Evolutionary conservation across 352 stramenopile species (phyloP).

Genomic region (Phytophthora cactorum): DNA sequence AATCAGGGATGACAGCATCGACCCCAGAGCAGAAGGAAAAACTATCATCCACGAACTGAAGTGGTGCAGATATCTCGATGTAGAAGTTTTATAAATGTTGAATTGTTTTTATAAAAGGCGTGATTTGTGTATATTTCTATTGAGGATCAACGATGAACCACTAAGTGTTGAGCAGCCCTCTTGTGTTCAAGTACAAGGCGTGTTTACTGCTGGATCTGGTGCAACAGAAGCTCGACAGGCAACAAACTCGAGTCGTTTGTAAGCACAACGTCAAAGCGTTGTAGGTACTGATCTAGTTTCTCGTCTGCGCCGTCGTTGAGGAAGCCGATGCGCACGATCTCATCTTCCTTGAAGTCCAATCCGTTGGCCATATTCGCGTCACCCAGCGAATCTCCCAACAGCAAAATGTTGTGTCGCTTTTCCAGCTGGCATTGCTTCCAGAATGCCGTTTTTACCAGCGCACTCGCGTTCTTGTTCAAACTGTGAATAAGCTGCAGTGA

Average conservation of each 20-base stretch:
- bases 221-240: constrained; percentile 61
- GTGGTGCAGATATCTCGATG: background rate
- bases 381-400: constrained; percentile 75
- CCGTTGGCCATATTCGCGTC: constrained; percentile 77
- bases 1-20: background rate
- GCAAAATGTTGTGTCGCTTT: constrained; percentile 73
- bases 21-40: constrained; percentile 4
- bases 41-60: constrained; percentile 4
- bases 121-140: background rate
- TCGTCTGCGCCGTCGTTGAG: constrained; percentile 66
- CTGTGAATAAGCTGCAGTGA: constrained; percentile 71
- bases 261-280: constrained; percentile 79
- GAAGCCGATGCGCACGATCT: constrained; percentile 78
- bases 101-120: background rate
- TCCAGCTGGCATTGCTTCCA: constrained; percentile 76
- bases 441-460: constrained; percentile 68
- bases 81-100: no score
- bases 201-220: constrained; percentile 42
- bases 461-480: constrained; percentile 81
- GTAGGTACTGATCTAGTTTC: constrained; percentile 64
- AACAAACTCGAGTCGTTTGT: constrained; percentile 75
- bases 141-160: background rate
- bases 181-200: background rate
- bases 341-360: constrained; percentile 57
- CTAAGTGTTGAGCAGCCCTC: background rate